Percentiles rank a stretch among this genome's conserved stretches.
Evolutionary conservation across 805 yeast genomes (phyloP).

Genomic region (Torulaspora franciscae): DNA sequence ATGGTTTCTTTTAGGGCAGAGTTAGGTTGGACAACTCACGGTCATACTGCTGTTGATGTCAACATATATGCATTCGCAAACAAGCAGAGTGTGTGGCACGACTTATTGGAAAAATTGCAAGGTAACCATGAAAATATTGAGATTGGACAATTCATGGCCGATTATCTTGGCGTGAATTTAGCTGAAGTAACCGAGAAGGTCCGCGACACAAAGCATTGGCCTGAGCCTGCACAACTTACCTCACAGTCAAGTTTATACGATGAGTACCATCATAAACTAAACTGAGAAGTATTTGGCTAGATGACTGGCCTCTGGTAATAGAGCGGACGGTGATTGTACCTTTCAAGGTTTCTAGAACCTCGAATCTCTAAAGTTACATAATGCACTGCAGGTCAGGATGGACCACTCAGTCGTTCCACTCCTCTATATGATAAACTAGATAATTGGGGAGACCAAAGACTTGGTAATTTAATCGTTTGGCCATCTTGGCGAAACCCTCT

Average conservation of each 20-base stretch:
- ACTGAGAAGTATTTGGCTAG: neutral
- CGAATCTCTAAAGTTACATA: neutral
- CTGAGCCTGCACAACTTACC: conserved; percentile 20
- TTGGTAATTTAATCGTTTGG: conserved; percentile 85
- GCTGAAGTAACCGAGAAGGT: conserved; percentile 45
- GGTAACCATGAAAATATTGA: conserved; percentile 89
- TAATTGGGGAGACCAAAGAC: conserved; percentile 93
- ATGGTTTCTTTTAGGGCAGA: conserved; percentile 78
- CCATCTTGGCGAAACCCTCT: conserved; percentile 98
- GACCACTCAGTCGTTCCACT: conserved; percentile 36
- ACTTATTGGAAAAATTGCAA: conserved; percentile 45
- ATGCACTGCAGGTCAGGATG: neutral
- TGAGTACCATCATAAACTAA: conserved; percentile 19
- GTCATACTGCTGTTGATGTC: conserved; percentile 94
- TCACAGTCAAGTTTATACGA: conserved; percentile 8
- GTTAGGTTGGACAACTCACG: conserved; percentile 96
- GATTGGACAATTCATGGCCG: conserved; percentile 68
- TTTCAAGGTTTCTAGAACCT: no score
- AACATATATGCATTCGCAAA: conserved; percentile 81
- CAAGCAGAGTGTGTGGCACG: conserved; percentile 40
- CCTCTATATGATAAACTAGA: conserved; percentile 86
- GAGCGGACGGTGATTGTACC: neutral
- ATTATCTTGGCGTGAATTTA: conserved; percentile 46
- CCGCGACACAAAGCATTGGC: conserved; percentile 44
- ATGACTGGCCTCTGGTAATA: neutral